phyloP scores from a whole-genome alignment of 1,139 yeast genomes.

The Candida sp. region DNA sequence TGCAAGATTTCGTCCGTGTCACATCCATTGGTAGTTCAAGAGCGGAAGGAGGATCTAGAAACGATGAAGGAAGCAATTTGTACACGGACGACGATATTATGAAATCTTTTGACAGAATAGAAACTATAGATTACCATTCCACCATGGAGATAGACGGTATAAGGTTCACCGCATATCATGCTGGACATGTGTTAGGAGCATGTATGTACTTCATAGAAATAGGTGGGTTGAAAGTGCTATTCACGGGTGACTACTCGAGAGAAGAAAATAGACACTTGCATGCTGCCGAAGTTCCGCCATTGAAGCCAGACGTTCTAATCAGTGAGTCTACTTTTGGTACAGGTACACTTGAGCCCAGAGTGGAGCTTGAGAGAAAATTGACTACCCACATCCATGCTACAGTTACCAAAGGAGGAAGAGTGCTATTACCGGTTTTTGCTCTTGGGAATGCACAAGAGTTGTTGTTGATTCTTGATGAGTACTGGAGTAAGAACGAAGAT shows the following conservation, averaged over 20 bases:
- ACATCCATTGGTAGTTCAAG: slow-evolving; percentile 63
- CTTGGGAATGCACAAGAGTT: slow-evolving; percentile 97
- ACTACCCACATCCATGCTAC: slow-evolving; percentile 87
- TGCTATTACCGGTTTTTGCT: slow-evolving; percentile 93
- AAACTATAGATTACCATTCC: slow-evolving; percentile 94
- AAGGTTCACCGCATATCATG: slow-evolving; percentile 96
- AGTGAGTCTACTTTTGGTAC: slow-evolving; percentile 98
- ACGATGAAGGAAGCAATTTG: slow-evolving; percentile 45
- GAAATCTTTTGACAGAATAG: slow-evolving; percentile 87
- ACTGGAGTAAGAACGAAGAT: slow-evolving; percentile 88
- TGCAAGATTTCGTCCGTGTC: slow-evolving; percentile 93
- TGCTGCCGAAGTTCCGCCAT: slow-evolving; percentile 94
- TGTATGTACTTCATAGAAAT: slow-evolving; percentile 97
- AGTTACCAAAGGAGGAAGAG: slow-evolving; percentile 87
- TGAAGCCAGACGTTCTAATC: slow-evolving; percentile 86
- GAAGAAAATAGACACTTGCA: slow-evolving; percentile 96
- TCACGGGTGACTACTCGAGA: slow-evolving; percentile 96
- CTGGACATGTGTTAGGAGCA: slow-evolving; percentile 99
- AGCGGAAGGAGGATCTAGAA: slow-evolving; percentile 23
- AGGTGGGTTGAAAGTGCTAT: slow-evolving; percentile 87
- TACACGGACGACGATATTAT: slow-evolving; percentile 92
- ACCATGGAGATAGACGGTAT: slow-evolving; percentile 95
- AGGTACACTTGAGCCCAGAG: slow-evolving; percentile 92
- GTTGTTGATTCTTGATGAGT: slow-evolving; percentile 87
- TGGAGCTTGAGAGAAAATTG: slow-evolving; percentile 81